Evolutionary conservation across 164 flowering plant genomes (phyloP).

Genomic region (Magnolia sinica): DNA sequence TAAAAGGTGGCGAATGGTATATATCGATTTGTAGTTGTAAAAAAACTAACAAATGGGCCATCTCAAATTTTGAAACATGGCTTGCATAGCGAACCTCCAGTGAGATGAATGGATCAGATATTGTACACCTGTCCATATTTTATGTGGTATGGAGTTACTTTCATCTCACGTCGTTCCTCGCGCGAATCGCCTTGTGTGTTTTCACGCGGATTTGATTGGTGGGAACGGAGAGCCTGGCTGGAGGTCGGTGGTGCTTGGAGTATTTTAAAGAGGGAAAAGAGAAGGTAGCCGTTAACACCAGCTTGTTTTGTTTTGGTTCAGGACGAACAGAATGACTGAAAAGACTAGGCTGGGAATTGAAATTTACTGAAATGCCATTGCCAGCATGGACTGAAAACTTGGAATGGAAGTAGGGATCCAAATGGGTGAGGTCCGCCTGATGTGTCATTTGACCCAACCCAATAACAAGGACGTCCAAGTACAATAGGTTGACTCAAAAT

Average conservation of each 20-base stretch:
- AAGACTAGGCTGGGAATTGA: neutral
- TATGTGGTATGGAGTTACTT: neutral
- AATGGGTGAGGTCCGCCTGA: no score
- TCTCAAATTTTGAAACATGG: no score
- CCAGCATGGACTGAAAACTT: neutral
- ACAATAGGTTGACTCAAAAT: no score
- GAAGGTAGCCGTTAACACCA: constrained; percentile 16
- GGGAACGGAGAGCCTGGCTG: neutral
- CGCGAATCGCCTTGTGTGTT: neutral
- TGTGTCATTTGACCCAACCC: no score
- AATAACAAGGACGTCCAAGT: no score
- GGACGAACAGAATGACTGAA: neutral
- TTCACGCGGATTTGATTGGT: neutral
- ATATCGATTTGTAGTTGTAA: no score
- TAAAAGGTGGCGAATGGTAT: no score
- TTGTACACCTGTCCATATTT: no score
- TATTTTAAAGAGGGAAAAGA: neutral
- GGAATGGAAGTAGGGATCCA: no score
- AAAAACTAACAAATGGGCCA: no score
- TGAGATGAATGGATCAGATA: no score
- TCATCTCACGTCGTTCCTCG: neutral
- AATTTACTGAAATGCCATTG: neutral
- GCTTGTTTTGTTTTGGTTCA: neutral
- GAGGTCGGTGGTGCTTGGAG: constrained; percentile 9
- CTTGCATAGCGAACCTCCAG: no score